Evolutionary conservation across 129 eudicot genomes (phyloP).

Genomic region (Ambrosia trifida): DNA sequence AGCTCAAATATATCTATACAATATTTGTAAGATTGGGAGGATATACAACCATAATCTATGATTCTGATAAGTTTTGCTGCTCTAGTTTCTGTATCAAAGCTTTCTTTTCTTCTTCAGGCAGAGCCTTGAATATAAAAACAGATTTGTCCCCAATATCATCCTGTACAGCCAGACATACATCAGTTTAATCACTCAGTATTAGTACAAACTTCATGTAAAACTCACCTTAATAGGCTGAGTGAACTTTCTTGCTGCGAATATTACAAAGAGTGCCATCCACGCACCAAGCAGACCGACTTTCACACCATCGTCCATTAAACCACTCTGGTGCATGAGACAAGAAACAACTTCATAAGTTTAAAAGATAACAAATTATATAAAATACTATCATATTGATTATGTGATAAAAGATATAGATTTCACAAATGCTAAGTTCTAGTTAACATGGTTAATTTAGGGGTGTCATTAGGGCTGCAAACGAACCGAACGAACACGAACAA

Average conservation of each 20-base stretch:
- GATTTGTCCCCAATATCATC: constrained; percentile 99
- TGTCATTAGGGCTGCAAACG: too few relatives aligned
- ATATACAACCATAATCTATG: constrained; percentile 26
- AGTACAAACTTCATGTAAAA: background rate
- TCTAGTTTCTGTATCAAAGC: constrained; percentile 68
- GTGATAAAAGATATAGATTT: background rate
- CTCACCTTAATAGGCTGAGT: constrained; percentile 88
- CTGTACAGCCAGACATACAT: constrained; percentile 35
- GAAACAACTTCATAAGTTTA: background rate
- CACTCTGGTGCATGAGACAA: constrained; percentile 46
- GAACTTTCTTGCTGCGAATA: constrained; percentile 91
- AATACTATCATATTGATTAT: background rate
- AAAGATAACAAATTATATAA: background rate
- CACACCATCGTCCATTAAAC: constrained; percentile 79
- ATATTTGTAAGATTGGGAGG: constrained; percentile 1
- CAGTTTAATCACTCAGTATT: constrained; percentile 16
- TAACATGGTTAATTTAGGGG: background rate
- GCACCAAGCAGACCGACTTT: constrained; percentile 58
- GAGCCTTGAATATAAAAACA: constrained; percentile 73
- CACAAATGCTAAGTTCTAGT: background rate
- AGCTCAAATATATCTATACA: constrained; percentile 28
- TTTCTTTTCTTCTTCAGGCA: constrained; percentile 72
- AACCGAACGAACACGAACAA: too few relatives aligned
- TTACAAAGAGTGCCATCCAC: constrained; percentile 82
- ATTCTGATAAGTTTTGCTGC: constrained; percentile 38